Evolutionary conservation across 2,329 filamentous ascomycete genomes (phyloP).

Genomic region (Emericellopsis cladophorae): DNA sequence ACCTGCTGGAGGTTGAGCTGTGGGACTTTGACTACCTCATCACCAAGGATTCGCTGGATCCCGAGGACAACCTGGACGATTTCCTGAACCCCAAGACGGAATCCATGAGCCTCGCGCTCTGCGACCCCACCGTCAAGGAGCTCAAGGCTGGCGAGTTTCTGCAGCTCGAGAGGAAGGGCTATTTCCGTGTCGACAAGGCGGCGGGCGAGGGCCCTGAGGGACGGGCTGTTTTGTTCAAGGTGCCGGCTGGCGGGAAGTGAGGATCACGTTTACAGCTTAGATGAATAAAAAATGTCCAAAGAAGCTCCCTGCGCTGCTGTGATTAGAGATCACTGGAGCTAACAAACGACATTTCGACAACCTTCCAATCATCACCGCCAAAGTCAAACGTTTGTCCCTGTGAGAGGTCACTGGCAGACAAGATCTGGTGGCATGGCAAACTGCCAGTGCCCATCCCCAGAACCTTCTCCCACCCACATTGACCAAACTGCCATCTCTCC

Average conservation of each 20-base stretch:
- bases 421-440: slow-evolving; percentile 16
- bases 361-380: background rate
- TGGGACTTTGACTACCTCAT: slow-evolving; percentile 94
- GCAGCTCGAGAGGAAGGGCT: slow-evolving; percentile 89
- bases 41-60: slow-evolving; percentile 86
- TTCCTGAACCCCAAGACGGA: slow-evolving; percentile 69
- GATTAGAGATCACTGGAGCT: too few species aligned
- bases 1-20: slow-evolving; percentile 71
- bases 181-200: slow-evolving; percentile 70
- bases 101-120: slow-evolving; percentile 59
- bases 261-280: slow-evolving; percentile 2
- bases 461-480: slow-evolving; percentile 20
- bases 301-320: too few species aligned
- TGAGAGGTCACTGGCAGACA: background rate
- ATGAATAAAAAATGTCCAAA: background rate
- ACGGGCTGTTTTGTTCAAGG: slow-evolving; percentile 40
- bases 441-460: slow-evolving; percentile 18
- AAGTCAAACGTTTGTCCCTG: background rate
- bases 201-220: slow-evolving; percentile 26
- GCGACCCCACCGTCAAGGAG: slow-evolving; percentile 66
- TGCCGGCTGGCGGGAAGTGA: slow-evolving; percentile 38
- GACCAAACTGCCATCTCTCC: slow-evolving; percentile 41
- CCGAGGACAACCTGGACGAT: slow-evolving; percentile 76
- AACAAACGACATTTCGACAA: background rate
- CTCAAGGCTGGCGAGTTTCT: slow-evolving; percentile 85